Conservation (phyloP, 2,329 filamentous ascomycete genomes). For the Nannizziopsis arthrosporioides region DNA sequence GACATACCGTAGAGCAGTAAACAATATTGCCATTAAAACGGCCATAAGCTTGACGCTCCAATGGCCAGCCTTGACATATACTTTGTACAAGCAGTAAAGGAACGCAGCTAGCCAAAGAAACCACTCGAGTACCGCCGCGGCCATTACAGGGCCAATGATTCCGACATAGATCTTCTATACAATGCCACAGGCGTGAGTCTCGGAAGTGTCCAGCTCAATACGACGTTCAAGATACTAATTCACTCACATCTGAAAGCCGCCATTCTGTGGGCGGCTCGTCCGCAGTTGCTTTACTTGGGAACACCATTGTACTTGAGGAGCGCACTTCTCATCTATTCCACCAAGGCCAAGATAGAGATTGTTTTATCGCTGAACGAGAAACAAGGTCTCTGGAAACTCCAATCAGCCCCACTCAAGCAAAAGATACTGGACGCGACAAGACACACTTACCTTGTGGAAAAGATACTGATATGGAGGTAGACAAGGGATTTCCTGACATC, state of each 20-base stretch:
- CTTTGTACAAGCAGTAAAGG: constrained; percentile 78
- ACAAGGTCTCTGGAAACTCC: no score
- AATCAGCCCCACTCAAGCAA: no score
- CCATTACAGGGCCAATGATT: constrained; percentile 68
- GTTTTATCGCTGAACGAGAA: no score
- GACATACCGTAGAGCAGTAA: constrained; percentile 60
- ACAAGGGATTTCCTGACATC: neutral
- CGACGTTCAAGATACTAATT: neutral
- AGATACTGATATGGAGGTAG: no score
- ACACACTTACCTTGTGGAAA: no score
- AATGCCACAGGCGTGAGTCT: constrained; percentile 5
- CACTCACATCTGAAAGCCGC: constrained; percentile 30
- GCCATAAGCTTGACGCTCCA: constrained; percentile 71
- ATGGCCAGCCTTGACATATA: constrained; percentile 78
- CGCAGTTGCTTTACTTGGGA: neutral
- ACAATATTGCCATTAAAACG: constrained; percentile 60
- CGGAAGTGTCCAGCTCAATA: neutral
- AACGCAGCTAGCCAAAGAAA: constrained; percentile 91
- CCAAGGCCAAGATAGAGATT: no score
- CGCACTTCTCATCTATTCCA: no score
- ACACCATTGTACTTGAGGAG: no score
- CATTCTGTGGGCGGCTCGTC: constrained; percentile 20
- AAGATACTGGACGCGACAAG: no score
- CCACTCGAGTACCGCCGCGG: constrained; percentile 83
- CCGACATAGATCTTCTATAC: constrained; percentile 69